These are phyloP conservation scores for Neurospora sp. DNA, from an alignment of 495 filamentous ascomycete species.

Conservation along the genomic window DNA sequence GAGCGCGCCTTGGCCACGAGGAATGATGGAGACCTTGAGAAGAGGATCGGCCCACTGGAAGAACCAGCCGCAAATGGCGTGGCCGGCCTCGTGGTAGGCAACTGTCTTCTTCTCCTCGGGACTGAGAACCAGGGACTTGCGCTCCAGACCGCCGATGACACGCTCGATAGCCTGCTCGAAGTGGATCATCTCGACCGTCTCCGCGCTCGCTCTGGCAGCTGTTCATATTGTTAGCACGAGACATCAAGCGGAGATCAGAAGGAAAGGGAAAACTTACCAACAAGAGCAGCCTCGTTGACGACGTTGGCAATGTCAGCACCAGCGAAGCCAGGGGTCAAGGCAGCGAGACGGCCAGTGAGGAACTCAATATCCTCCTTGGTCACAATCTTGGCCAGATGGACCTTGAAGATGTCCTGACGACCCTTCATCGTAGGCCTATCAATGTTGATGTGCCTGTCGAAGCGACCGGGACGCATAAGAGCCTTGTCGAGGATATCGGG, in stretches of 20 bases:
- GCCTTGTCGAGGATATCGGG: slow-evolving; percentile 91
- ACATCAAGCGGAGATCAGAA: neutral
- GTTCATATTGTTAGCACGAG: slow-evolving; percentile 24
- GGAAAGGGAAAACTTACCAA: slow-evolving; percentile 55
- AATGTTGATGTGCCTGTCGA: slow-evolving; percentile 90
- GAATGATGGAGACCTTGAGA: slow-evolving; percentile 97
- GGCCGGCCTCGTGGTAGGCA: slow-evolving; percentile 96
- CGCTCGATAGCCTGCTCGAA: slow-evolving; percentile 90
- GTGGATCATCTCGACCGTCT: slow-evolving; percentile 71
- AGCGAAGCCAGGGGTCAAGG: slow-evolving; percentile 89
- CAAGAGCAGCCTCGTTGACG: slow-evolving; percentile 92
- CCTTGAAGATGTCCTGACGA: slow-evolving; percentile 88
- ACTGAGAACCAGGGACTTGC: slow-evolving; percentile 85
- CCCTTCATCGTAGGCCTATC: slow-evolving; percentile 95
- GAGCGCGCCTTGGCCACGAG: slow-evolving; percentile 82
- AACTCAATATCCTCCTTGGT: slow-evolving; percentile 82
- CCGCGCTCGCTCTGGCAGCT: slow-evolving; percentile 77
- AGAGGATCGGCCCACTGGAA: slow-evolving; percentile 92
- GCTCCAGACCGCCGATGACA: slow-evolving; percentile 90
- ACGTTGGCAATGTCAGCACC: slow-evolving; percentile 98
- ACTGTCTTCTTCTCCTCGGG: slow-evolving; percentile 91
- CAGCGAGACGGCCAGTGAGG: slow-evolving; percentile 75
- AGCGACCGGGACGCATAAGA: slow-evolving; percentile 90
- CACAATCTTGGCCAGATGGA: slow-evolving; percentile 86
- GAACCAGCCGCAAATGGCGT: slow-evolving; percentile 98